phyloP scores from a whole-genome alignment of 208 protist genomes.

The Herpetomonas tarakana region DNA sequence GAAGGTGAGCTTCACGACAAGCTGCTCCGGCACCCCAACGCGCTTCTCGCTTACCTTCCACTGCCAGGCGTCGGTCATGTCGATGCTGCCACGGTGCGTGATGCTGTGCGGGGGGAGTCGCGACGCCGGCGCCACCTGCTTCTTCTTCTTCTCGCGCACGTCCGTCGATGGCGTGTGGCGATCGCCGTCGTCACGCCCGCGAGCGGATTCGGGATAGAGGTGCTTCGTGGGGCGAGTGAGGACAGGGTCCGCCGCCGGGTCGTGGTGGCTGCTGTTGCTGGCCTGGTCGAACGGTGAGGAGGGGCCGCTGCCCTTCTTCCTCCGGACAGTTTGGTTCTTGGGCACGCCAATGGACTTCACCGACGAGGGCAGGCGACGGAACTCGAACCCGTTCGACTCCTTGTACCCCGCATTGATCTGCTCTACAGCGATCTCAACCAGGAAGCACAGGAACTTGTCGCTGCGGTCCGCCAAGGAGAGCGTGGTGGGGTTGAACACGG shows the following conservation, averaged over 20 bases:
- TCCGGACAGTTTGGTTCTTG: constrained; percentile 81
- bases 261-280: too few relatives aligned
- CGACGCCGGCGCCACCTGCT: background rate
- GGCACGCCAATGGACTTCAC: constrained; percentile 62
- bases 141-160: constrained; percentile 5
- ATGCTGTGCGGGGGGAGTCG: constrained; percentile 64
- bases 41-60: constrained; percentile 68
- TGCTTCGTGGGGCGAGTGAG: constrained; percentile 46
- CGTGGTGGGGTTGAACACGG: constrained; percentile 84
- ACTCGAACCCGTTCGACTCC: constrained; percentile 74
- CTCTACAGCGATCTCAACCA: constrained; percentile 91
- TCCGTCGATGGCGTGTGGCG: background rate
- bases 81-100: constrained; percentile 71
- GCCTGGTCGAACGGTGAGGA: constrained; percentile 42
- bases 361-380: constrained; percentile 49
- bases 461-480: constrained; percentile 68
- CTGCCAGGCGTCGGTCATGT: constrained; percentile 76
- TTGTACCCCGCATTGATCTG: constrained; percentile 87
- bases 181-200: background rate
- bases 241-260: constrained; percentile 35
- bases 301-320: constrained; percentile 15
- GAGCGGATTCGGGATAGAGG: constrained; percentile 6
- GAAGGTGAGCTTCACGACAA: constrained; percentile 80
- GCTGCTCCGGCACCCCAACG: constrained; percentile 72
- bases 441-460: constrained; percentile 82